Evolutionary conservation across 768 basidiomycete genomes (phyloP), one percentile per base, ranked within the genome.

Genomic region (Brasilioporus rufonigricans): DNA sequence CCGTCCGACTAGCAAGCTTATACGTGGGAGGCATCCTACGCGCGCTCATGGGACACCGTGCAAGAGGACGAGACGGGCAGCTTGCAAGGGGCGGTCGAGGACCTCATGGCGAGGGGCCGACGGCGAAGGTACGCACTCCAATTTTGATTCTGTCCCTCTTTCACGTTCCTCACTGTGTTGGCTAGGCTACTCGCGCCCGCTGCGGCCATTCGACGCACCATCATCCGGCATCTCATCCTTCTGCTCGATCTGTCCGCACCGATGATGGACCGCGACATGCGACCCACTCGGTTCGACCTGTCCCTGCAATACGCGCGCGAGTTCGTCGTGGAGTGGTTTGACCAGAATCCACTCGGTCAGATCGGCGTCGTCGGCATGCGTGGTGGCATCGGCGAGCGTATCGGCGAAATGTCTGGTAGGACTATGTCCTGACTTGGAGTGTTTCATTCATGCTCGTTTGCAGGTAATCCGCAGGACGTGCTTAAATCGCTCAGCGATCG

Each of bases 291-390:
- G 53, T 95, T 96, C 61, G 95, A 97, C 66, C 72, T 99, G 31
- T 88, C 86, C 63, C 74, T 98, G 41, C 87, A 94, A 65, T 96
- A 95, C 67, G 83, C 93, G 14, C 82, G 93, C 54, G 91, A 92
- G 62, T 99, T 98, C 61, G 80, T 98, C 27, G 76, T 81, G 8
- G 97, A 99, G 69, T 99, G 96, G 95, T 99, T 98, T 71, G 97
- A 99, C 73, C 97, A 98, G 74, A 99, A 99, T 65, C 97, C 97
- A 1, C 78, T 99, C 13, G 95, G 96, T 21, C 97, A 98, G 72
- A 91, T 99, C 59, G 96, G 94, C 2, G 76, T 98, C 29, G 92
- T 98, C 18, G 93, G 91, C 6, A 93, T 98, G 83, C 78, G 94
- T 23, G 84, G 91, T 32, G 93, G 97, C 0, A 71, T 98, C 23